Evolutionary conservation across 108 stramenopile species (phyloP), one percentile per base, ranked within the genome.

Genomic region (Skeletonema marinoi): DNA sequence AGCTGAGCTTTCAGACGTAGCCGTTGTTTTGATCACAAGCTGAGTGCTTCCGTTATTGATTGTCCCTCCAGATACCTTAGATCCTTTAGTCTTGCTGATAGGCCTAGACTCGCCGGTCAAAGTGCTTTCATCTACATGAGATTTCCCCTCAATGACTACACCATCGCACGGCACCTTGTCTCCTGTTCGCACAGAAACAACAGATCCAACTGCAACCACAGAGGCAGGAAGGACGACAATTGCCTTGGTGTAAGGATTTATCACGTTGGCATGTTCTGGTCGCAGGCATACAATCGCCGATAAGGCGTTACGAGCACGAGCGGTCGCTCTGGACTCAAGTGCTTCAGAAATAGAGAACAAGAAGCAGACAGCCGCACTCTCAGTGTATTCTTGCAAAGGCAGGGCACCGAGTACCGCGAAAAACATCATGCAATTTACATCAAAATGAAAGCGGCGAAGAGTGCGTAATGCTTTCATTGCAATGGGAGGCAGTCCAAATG

Each of bases 131-230:
- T 93, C 92, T 10, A 90, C 81, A 13, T 82, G 71, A 10, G 90
- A 88, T 32, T 38, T 46, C 11, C 92, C 92, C 71, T 90, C 88
- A 9, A 96, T 51, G 4, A 99, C 92, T 31, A 86, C 71, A 25
- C 97, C 98, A 77, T 99, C 98, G 58, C 92, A 93, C 0, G 98
- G 97, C 2, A 99, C 82, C 75, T 95, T 96, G 50, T 95, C 94
- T 16, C 98, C 96, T 6, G 94, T 85, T 58, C 85, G 63, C 16
- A 98, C 96, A 21, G 91, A 87, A 14, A 98, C 89, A 12, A 94
- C 19, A 9, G 92, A 85, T 33, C 98, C 98, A 1, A 88, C 86
- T 9, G 86, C 78, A 14, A 98, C 84, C 30, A 65, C 60, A 14
- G 84, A 71, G 2, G 90, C 91, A 12, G 92, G 86, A 32, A 95